phyloP scores from a whole-genome alignment of 73 alveolate species.

The Strombidium stylifer region DNA sequence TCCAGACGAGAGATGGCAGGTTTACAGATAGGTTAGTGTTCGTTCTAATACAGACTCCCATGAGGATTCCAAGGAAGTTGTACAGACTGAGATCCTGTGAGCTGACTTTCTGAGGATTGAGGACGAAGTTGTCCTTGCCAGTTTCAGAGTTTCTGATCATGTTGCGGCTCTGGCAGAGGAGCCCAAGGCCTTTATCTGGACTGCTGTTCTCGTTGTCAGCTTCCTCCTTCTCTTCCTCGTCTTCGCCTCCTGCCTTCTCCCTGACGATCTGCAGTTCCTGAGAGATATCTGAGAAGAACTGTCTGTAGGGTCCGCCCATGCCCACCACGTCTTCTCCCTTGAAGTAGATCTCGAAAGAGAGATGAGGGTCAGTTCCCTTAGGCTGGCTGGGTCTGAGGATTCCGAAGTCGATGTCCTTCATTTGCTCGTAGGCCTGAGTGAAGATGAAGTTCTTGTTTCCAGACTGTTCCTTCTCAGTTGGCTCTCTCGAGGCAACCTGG shows the following conservation, averaged over 20 bases:
- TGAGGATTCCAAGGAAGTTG: slow-evolving; percentile 96
- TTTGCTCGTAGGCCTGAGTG: slow-evolving; percentile 83
- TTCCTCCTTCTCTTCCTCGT: slow-evolving; percentile 3
- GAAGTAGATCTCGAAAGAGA: slow-evolving; percentile 90
- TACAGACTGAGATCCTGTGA: slow-evolving; percentile 76
- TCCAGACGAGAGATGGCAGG: slow-evolving; percentile 94
- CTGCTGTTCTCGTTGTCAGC: background rate
- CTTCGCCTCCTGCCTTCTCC: background rate
- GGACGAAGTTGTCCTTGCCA: slow-evolving; percentile 85
- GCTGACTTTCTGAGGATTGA: slow-evolving; percentile 79
- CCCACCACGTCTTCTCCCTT: slow-evolving; percentile 98
- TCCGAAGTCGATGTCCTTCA: slow-evolving; percentile 72
- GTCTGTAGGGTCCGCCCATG: slow-evolving; percentile 97
- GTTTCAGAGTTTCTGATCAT: slow-evolving; percentile 80
- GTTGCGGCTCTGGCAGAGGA: slow-evolving; percentile 87
- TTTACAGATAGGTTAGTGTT: slow-evolving; percentile 94
- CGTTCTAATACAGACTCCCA: slow-evolving; percentile 97
- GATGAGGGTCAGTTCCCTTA: slow-evolving; percentile 94
- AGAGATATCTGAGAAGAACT: slow-evolving; percentile 96
- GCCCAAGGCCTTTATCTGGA: slow-evolving; percentile 48
- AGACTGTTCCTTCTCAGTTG: no score
- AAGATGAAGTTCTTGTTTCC: slow-evolving; percentile 51
- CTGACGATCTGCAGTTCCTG: slow-evolving; percentile 73
- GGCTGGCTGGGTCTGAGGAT: slow-evolving; percentile 84
- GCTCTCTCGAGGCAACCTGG: background rate